Percentiles rank a stretch among this genome's conserved stretches.
Conservation (phyloP, 768 basidiomycete genomes). For the Tricholoma hemisulphureum region DNA sequence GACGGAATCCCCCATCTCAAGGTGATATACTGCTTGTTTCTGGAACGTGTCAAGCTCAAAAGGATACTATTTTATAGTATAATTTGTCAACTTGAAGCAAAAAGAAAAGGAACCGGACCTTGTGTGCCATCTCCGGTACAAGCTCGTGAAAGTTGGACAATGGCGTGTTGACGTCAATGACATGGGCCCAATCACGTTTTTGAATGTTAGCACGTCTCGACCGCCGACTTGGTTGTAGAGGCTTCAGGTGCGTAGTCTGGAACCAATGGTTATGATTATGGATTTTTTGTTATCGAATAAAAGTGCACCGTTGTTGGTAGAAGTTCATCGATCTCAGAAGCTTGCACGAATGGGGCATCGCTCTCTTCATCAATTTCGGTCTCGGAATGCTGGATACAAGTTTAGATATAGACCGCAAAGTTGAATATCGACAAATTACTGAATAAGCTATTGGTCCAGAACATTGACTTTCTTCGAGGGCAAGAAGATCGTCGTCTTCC, state of each 20-base stretch:
- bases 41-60: slow-evolving; percentile 99
- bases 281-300: neutral
- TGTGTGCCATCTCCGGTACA: slow-evolving; percentile 95
- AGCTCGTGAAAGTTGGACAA: slow-evolving; percentile 87
- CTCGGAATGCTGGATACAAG: slow-evolving; percentile 8
- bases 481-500: slow-evolving; percentile 44
- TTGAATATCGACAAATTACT: slow-evolving; percentile 13
- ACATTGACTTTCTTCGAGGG: slow-evolving; percentile 23
- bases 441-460: slow-evolving; percentile 8
- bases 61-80: slow-evolving; percentile 68
- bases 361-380: slow-evolving; percentile 11
- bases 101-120: slow-evolving; percentile 45
- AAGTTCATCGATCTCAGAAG: slow-evolving; percentile 74
- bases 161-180: slow-evolving; percentile 89
- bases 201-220: slow-evolving; percentile 48
- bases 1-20: slow-evolving; percentile 96
- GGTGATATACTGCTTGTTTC: slow-evolving; percentile 96
- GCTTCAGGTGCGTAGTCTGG: slow-evolving; percentile 60
- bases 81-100: neutral
- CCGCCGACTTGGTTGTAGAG: slow-evolving; percentile 36
- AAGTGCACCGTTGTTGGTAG: slow-evolving; percentile 55
- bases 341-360: slow-evolving; percentile 11
- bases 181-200: slow-evolving; percentile 98
- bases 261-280: neutral
- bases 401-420: neutral